A percentile compares a stretch with the other conserved stretches of the same genome.
Conservation (phyloP, 2,329 filamentous ascomycete genomes). For the Alternaria novae-zelandiae region DNA sequence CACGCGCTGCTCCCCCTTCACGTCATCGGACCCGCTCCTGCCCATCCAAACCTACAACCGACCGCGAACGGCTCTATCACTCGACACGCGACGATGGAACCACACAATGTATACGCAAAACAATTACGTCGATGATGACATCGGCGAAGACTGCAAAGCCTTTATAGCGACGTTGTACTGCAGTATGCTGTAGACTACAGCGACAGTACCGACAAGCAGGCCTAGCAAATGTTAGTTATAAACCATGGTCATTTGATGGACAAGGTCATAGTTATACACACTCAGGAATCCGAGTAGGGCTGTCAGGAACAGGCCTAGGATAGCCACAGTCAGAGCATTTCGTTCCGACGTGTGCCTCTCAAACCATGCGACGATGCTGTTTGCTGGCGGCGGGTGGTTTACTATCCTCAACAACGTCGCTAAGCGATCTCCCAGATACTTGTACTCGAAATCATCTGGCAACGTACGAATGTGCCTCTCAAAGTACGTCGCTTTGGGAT, state of each 20-base stretch:
- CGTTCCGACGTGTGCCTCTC: not conserved
- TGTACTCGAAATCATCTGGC: not conserved
- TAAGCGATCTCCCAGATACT: not conserved
- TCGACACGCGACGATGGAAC: too few relatives aligned
- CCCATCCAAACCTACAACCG: not conserved
- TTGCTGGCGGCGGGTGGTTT: not conserved
- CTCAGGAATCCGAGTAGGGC: not conserved
- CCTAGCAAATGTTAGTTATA: not conserved
- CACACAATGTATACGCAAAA: too few relatives aligned
- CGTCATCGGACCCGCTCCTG: not conserved
- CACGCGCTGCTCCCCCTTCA: not conserved
- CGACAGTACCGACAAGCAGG: not conserved
- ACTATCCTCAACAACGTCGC: not conserved
- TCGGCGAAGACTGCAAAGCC: too few relatives aligned
- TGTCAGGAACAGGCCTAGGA: not conserved
- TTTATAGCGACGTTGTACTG: not conserved
- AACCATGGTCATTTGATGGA: too few relatives aligned
- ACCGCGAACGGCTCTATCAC: too few relatives aligned
- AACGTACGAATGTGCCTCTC: not conserved
- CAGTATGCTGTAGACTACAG: not conserved
- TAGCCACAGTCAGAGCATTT: not conserved
- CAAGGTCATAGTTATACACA: too few relatives aligned
- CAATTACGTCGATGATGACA: too few relatives aligned
- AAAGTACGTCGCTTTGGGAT: not conserved
- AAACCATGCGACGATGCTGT: not conserved